Evolutionary conservation across 805 yeast species (phyloP), one percentile per base, ranked within the genome.

Genomic region (Wickerhamomyces sydowiorum): DNA sequence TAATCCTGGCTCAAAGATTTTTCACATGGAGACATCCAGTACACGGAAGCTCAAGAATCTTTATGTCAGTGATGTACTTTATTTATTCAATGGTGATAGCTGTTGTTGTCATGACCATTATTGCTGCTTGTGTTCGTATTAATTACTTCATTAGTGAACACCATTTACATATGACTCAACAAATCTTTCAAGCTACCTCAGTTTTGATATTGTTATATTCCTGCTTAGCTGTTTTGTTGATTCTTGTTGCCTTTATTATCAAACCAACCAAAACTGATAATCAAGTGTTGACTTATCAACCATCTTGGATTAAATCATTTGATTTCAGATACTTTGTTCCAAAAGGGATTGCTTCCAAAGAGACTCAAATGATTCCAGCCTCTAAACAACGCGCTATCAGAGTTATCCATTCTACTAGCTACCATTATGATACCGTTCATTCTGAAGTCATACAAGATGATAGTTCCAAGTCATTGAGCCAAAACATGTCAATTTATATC

Each of bases 21-120:
- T 81, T 82, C 64, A 80, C 86, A 12, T 83, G 89, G 88, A 69
- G 81, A 61, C 90, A 84, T 59, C 90, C 91, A 12, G 76, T 75
- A 33, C 75, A 77, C 15, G 90, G 89, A 30, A 65, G 75, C 21
- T 62, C 72, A 37, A 66, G 60, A 47, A 41, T 67, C 20, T 77
- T 83, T 50, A 73, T 75, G 71, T 38, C 44, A 32, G 37, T 64
- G 21, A 75, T 82, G 82, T 57, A 70, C 39, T 36, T 64, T 7
- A 54, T 81, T 36, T 83, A 83, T 54, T 52, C 66, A 6, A 50
- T 78, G 25, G 87, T 83, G 24, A 37, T 69, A 27, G 79, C 72
- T 7, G 70, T 83, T 44, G 72, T 83, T 39, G 66, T 69, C 22
- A 79, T 83, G 82, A 82, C 87, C 19, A 75, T 83, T 50, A 67